phyloP scores from a whole-genome alignment of 176 grass and related monocot genomes.

The Triticum urartu region DNA sequence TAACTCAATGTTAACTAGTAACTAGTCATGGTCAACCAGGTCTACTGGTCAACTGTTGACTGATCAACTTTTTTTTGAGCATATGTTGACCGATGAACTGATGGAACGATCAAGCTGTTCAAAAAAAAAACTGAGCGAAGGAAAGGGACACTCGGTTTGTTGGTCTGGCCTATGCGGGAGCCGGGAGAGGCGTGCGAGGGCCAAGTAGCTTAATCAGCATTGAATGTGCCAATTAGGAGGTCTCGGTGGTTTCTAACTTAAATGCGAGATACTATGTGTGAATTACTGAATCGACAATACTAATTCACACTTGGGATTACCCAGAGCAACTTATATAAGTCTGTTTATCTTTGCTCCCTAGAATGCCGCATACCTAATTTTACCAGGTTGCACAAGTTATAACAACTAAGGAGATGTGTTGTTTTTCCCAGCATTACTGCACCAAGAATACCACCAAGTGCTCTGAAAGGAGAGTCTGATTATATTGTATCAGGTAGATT shows the following conservation, averaged over 20 bases:
- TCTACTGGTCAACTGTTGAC: too few relatives aligned
- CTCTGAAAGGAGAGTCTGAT: constrained; percentile 87
- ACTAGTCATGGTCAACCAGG: too few relatives aligned
- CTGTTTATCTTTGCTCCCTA: neutral
- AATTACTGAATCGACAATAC: neutral
- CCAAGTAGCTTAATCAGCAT: too few relatives aligned
- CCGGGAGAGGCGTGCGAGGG: too few relatives aligned
- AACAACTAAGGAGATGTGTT: constrained; percentile 29
- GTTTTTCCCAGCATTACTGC: constrained; percentile 65
- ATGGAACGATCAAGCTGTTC: too few relatives aligned
- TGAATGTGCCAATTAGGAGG: too few relatives aligned
- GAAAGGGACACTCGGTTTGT: too few relatives aligned
- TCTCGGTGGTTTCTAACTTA: neutral
- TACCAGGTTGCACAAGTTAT: constrained; percentile 1
- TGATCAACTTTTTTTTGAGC: too few relatives aligned
- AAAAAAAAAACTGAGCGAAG: too few relatives aligned
- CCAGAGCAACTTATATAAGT: neutral
- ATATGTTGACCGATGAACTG: too few relatives aligned
- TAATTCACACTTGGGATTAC: neutral
- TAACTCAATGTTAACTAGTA: too few relatives aligned
- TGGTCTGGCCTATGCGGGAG: too few relatives aligned
- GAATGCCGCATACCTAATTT: neutral
- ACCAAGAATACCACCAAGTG: constrained; percentile 70
- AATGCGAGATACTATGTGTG: neutral
- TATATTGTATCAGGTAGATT: constrained; percentile 74